These are phyloP conservation scores for Candida sp. DNA, from an alignment of 1,139 yeast genomes.

Conservation along the genomic window DNA sequence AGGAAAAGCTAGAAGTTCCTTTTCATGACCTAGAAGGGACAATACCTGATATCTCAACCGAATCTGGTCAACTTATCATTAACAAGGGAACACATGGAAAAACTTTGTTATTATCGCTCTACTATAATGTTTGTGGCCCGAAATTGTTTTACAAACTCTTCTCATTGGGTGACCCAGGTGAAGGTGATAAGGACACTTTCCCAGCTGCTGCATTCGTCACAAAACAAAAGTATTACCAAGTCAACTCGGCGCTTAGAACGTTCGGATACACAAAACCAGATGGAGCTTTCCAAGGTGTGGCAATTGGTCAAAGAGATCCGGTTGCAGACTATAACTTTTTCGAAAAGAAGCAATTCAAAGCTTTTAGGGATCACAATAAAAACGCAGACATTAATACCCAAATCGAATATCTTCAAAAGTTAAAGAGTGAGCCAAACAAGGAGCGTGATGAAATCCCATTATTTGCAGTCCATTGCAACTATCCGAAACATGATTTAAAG, in stretches of 20 bases:
- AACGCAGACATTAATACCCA: slow-evolving; percentile 1
- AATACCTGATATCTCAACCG: slow-evolving; percentile 60
- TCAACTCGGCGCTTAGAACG: slow-evolving; percentile 33
- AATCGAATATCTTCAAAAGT: slow-evolving; percentile 2
- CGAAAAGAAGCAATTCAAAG: slow-evolving; percentile 7
- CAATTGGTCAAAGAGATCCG: slow-evolving; percentile 41
- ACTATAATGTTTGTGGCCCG: slow-evolving; percentile 61
- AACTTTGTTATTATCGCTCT: slow-evolving; percentile 49
- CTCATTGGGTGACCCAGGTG: slow-evolving; percentile 60
- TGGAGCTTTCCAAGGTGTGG: slow-evolving; percentile 30
- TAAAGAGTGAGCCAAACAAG: slow-evolving; percentile 14
- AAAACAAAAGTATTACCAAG: slow-evolving; percentile 48
- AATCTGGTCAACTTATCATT: slow-evolving; percentile 58
- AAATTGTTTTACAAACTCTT: slow-evolving; percentile 50
- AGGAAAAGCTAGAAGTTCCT: slow-evolving; percentile 16
- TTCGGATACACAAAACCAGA: slow-evolving; percentile 26
- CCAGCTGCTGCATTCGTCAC: slow-evolving; percentile 54
- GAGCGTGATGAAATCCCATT: slow-evolving; percentile 16
- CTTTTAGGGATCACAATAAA: slow-evolving; percentile 3
- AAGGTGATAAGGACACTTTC: slow-evolving; percentile 69
- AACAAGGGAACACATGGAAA: slow-evolving; percentile 52
- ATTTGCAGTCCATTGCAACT: slow-evolving; percentile 31
- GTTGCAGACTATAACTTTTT: slow-evolving; percentile 22
- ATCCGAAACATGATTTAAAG: slow-evolving; percentile 31
- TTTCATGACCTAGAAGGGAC: slow-evolving; percentile 55